Base-by-base conservation (phyloP, 1,284 basidiomycete species). In the Puccinia horiana region DNA sequence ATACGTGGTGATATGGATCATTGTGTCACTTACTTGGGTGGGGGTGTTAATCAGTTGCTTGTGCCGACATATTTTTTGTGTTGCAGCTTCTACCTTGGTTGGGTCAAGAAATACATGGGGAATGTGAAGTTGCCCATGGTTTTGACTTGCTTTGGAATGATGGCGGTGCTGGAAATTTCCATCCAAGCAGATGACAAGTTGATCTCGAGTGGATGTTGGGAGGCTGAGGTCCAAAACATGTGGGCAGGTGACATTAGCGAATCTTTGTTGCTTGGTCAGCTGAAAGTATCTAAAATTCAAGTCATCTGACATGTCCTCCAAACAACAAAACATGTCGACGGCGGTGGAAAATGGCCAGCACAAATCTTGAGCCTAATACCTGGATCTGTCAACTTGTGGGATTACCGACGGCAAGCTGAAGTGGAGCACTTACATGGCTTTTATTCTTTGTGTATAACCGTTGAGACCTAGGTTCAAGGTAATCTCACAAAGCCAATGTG, bases 91-190 rank as follows among this genome's bases (percentile, higher is more conserved):
- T 0, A 52, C 1, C 47, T 49, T 9, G 35, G 20, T 37, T 26
- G 6, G 26, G 26, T 29, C 2, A 20, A 73, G 29, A 23, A 73
- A 73, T 16, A 54, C 54, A 0, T 18, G 23, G 1, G 70, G 70
- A 52, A n/a, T 35, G 2, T 11, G 18, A 0, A 73, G 70, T 1
- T 26, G 0, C 18, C 9, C 29, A 20, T 73, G 23, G 29, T 73
- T 23, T 54, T 14, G 26, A n/a, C 47, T 73, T 5, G 47, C 70
- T 52, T 32, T 18, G 2, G 29, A 35, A 29, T 73, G 47, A 37
- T 73, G 70, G 0, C 47, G 5, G 23, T 73, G 70, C 70, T 73
- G 70, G 18, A 73, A 73, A 14, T 54, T 73, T 1, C 70, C 44
- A 12, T 73, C 70, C 32, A 73, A 29, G 29, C 70, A 73, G 2